Conservation (phyloP, 2,329 filamentous ascomycete species). For the Raffaelea ambrosiae region DNA sequence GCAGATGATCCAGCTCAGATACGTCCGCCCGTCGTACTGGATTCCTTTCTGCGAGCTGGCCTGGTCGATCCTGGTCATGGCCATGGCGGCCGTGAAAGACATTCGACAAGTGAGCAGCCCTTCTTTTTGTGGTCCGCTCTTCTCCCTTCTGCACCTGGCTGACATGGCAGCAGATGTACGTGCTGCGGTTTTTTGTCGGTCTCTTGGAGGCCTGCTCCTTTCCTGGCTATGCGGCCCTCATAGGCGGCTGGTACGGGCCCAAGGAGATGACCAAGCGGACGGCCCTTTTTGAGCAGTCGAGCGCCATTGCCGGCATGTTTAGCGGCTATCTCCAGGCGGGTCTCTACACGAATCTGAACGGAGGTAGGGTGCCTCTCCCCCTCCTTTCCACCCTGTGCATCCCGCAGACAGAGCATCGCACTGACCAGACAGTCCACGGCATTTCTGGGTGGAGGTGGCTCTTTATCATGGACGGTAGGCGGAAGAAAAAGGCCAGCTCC, state of each 20-base stretch:
- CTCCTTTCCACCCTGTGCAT: too few relatives aligned
- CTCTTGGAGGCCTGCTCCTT: conserved; percentile 18
- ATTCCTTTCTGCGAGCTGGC: conserved; percentile 21
- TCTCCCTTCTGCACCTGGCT: too few relatives aligned
- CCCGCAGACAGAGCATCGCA: too few relatives aligned
- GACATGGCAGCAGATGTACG: conserved; percentile 19
- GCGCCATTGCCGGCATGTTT: conserved; percentile 52
- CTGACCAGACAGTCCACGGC: conserved; percentile 16
- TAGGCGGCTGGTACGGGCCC: conserved; percentile 44
- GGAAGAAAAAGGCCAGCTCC: too few relatives aligned
- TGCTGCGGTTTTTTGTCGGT: conserved; percentile 20
- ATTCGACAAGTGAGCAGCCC: conserved; percentile 16
- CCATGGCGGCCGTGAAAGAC: conserved; percentile 21
- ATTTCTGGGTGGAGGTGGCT: conserved; percentile 29
- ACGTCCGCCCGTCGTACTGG: conserved; percentile 19
- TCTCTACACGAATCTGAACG: conserved; percentile 34
- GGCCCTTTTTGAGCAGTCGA: conserved; percentile 51
- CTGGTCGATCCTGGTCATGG: conserved; percentile 19
- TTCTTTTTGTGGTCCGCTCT: too few relatives aligned
- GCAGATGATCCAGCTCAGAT: conserved; percentile 38
- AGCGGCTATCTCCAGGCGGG: conserved; percentile 53
- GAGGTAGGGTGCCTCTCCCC: conserved; percentile 17
- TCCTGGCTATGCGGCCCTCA: conserved; percentile 5
- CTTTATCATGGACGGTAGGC: conserved; percentile 27
- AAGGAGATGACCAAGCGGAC: conserved; percentile 51